Conservation (phyloP, 2,329 filamentous ascomycete genomes). For the Phaeoacremonium minimum region DNA sequence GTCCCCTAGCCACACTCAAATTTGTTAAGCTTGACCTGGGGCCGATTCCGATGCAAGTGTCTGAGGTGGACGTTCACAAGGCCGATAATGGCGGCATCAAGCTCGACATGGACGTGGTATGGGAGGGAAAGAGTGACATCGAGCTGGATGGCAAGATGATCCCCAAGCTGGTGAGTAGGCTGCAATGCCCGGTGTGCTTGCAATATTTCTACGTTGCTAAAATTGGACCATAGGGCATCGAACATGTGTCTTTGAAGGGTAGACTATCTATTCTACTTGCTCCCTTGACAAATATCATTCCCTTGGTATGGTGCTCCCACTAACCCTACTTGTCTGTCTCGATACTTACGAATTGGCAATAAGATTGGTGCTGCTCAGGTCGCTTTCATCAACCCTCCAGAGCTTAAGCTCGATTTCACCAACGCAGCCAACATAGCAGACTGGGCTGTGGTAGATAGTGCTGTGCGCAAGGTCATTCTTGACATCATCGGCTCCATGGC, state of each 20-base stretch:
- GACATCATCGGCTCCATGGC: conserved; percentile 37
- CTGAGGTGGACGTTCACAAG: conserved; percentile 39
- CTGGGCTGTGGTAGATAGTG: conserved; percentile 30
- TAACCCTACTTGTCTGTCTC: too few species aligned
- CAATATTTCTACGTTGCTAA: conserved; percentile 6
- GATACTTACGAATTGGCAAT: too few species aligned
- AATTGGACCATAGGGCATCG: conserved; percentile 30
- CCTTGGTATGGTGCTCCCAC: conserved; percentile 37
- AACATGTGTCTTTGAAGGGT: conserved; percentile 36
- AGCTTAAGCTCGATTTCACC: conserved; percentile 40
- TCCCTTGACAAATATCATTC: conserved; percentile 39
- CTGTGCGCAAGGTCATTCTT: conserved; percentile 38
- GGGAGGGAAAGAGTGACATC: conserved; percentile 41
- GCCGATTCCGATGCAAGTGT: conserved; percentile 30
- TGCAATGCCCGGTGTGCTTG: conserved; percentile 25
- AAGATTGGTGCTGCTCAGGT: conserved; percentile 43
- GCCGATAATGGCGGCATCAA: conserved; percentile 38
- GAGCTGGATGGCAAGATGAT: conserved; percentile 38
- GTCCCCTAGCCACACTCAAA: conserved; percentile 32
- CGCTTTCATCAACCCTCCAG: conserved; percentile 42
- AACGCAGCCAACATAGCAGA: conserved; percentile 40
- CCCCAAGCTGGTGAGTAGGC: conserved; percentile 28
- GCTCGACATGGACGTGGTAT: conserved; percentile 40
- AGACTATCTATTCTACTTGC: conserved; percentile 36
- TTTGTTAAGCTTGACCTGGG: conserved; percentile 43